Evolutionary conservation across 805 yeast species (phyloP), one percentile per base, ranked within the genome.

Genomic region (Candida germanica): DNA sequence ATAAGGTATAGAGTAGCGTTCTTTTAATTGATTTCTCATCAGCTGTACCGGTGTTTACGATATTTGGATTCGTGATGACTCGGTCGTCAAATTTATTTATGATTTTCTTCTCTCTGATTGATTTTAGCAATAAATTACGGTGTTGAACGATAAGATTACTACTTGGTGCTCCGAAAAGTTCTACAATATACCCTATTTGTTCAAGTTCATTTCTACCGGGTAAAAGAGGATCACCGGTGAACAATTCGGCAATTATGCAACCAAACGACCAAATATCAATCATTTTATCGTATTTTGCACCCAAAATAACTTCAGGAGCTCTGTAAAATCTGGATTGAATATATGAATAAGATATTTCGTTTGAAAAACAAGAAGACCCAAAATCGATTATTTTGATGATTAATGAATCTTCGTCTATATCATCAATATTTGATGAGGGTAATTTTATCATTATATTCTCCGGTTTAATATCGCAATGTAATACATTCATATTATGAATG

Each of bases 401-500:
- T 15, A 80, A 62, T 14, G 63, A 56, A 4, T 73, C 64, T 13
- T 39, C 44, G 9, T 28, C 26, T 12, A 32, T 5, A 6, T 67
- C 61, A 1, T 55, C 40, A 13, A 24, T 35, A 3, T 27, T 14
- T 23, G 19, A 28, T 17, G 43, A 22, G 1, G 72, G 72, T 10
- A 66, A 41, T 32, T 55, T 53, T 4, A 83, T 58, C 80, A 86
- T 77, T 24, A 87, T 65, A 56, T 45, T 45, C 50, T 86, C 95
- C 0, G 95, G 96, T 51, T 87, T 87, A 38, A 87, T 62, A 54
- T 87, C 96, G 49, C 95, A 87, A 53, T 87, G 96, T 17, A 87
- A 77, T 5, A 87, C 71, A 9, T 69, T 64, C 18, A 66, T 52
- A 0, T 59, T 45, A 47, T 83, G 88, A 22, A 87, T 64, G 44